A percentile compares a stretch with the other conserved stretches of the same genome.
These are phyloP conservation scores for Pleoardoris graminearum DNA, from an alignment of 2,329 filamentous ascomycete species.

Conservation along the genomic window DNA sequence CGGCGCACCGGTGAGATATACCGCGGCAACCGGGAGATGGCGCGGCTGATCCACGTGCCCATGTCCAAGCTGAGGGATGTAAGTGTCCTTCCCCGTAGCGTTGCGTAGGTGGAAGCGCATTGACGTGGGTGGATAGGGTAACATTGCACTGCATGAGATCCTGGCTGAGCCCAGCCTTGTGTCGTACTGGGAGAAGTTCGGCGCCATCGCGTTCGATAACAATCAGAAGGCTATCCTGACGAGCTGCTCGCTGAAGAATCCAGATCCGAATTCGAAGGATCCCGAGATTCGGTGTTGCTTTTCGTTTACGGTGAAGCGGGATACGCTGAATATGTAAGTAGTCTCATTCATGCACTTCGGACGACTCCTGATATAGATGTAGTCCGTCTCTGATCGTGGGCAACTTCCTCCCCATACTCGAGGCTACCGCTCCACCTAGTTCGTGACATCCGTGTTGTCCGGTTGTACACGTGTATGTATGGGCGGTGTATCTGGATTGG, in stretches of 20 bases:
- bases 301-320: conserved; percentile 92
- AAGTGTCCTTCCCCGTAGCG: no score
- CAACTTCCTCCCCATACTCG: conserved; percentile 89
- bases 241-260: conserved; percentile 87
- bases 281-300: conserved; percentile 91
- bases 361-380: conserved; percentile 36
- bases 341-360: conserved; percentile 5
- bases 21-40: conserved; percentile 97
- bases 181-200: conserved; percentile 98
- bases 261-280: conserved; percentile 61
- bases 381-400: conserved; percentile 91
- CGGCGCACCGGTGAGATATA: conserved; percentile 96
- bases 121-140: conserved; percentile 66
- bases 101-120: not conserved
- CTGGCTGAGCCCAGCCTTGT: conserved; percentile 93
- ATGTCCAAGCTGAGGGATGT: conserved; percentile 91
- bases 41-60: conserved; percentile 88
- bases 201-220: conserved; percentile 93
- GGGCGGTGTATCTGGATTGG: no score
- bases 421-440: conserved; percentile 26
- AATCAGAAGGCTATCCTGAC: conserved; percentile 94
- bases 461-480: not conserved
- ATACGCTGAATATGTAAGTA: conserved; percentile 93
- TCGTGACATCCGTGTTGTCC: conserved; percentile 6
- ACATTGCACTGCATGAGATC: conserved; percentile 93